Evolutionary conservation across 768 basidiomycete genomes (phyloP).

Genomic region (Pleurotus ostreatus): DNA sequence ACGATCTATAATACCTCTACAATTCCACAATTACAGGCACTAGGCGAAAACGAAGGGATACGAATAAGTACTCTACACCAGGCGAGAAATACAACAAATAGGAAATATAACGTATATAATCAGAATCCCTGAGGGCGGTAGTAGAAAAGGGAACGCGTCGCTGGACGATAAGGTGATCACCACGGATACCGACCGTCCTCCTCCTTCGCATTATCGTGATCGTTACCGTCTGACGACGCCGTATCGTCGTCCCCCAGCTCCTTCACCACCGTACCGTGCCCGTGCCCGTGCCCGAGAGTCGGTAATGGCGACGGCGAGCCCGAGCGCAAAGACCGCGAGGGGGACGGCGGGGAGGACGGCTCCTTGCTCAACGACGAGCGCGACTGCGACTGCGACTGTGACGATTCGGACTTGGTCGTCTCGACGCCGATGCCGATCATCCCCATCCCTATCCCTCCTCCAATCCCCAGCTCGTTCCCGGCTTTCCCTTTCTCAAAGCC

Average conservation of each 20-base stretch:
- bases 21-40: too few species aligned
- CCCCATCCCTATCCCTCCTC: too few species aligned
- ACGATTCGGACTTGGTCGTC: background rate
- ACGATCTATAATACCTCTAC: too few species aligned
- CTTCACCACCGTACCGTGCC: background rate
- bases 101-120: too few species aligned
- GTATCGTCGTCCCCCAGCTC: background rate
- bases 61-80: too few species aligned
- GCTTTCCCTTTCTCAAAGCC: too few species aligned
- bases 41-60: too few species aligned
- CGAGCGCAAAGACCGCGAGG: background rate
- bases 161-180: background rate
- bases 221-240: background rate
- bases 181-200: background rate
- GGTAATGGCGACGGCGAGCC: background rate
- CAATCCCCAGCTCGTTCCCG: too few species aligned
- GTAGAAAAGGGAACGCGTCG: too few species aligned
- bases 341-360: background rate
- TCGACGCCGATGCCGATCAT: too few species aligned
- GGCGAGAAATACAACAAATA: too few species aligned
- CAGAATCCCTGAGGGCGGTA: too few species aligned
- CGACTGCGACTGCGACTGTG: background rate
- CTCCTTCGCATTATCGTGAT: background rate
- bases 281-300: background rate
- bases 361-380: background rate